Percentiles rank a stretch among this genome's conserved stretches.
These are phyloP conservation scores for Catunica adiposa DNA, from an alignment of 2,329 filamentous ascomycete genomes.

Conservation along the genomic window DNA sequence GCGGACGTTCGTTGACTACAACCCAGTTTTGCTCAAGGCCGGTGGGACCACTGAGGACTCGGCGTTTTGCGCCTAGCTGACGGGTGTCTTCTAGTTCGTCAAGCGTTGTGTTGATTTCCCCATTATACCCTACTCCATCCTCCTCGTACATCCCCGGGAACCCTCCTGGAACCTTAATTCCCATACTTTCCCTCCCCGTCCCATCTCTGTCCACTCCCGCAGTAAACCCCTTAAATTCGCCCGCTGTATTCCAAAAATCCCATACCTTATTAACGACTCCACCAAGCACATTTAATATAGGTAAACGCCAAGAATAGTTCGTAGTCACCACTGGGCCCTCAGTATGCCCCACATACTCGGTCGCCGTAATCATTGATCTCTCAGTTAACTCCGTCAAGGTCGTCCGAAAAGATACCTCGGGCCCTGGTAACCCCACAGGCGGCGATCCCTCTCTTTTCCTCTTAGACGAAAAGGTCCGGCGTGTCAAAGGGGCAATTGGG, in stretches of 20 bases:
- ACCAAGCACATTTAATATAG: conserved; percentile 42
- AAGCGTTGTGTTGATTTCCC: too few species aligned
- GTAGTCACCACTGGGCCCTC: too few species aligned
- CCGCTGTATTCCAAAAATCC: conserved; percentile 54
- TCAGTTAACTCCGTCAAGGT: too few species aligned
- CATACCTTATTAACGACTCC: conserved; percentile 62
- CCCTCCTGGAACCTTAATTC: conserved; percentile 12
- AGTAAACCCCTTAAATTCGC: conserved; percentile 65
- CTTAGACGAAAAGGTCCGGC: not conserved
- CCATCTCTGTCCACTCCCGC: conserved; percentile 69
- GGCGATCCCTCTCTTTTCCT: too few species aligned
- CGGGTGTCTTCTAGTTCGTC: too few species aligned
- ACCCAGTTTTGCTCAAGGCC: conserved; percentile 13
- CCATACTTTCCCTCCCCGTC: conserved; percentile 27
- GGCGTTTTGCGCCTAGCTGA: too few species aligned
- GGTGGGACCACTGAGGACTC: conserved; percentile 13
- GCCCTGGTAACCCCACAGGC: not conserved
- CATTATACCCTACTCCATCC: too few species aligned
- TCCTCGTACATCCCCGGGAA: conserved; percentile 11
- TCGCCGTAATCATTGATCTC: not conserved
- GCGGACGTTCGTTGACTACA: not conserved
- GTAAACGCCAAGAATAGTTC: conserved; percentile 32
- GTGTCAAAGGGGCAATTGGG: not conserved
- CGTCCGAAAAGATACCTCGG: not conserved
- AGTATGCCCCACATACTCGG: not conserved